Percentiles rank a stretch among this genome's conserved stretches.
These are phyloP conservation scores for Malbranchea cinnamomea DNA, from an alignment of 2,329 filamentous ascomycete genomes.

Conservation along the genomic window DNA sequence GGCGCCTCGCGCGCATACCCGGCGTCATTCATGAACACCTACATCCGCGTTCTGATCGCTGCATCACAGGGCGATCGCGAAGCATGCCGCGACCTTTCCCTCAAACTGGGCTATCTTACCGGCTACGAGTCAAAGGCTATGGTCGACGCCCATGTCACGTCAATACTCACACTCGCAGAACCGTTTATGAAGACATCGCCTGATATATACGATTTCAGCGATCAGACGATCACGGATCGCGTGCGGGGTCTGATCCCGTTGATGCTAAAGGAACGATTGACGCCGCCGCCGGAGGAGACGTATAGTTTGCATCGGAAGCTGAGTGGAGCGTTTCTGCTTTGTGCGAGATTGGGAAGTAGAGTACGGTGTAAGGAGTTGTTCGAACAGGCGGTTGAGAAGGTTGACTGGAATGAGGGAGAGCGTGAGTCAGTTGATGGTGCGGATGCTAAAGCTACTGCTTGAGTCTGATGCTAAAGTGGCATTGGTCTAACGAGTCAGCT, in stretches of 20 bases:
- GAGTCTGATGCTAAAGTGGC: background rate
- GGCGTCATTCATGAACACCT: conserved; percentile 60
- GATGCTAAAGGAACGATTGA: conserved; percentile 78
- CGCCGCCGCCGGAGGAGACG: conserved; percentile 91
- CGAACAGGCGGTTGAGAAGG: conserved; percentile 18
- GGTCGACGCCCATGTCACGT: conserved; percentile 80
- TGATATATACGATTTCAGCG: conserved; percentile 75
- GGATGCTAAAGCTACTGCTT: background rate
- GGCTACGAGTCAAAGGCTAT: conserved; percentile 74
- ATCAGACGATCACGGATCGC: conserved; percentile 92
- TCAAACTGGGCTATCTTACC: conserved; percentile 77
- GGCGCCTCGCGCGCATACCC: conserved; percentile 83
- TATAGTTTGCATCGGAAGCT: conserved; percentile 91
- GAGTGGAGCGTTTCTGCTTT: conserved; percentile 86
- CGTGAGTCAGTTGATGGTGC: background rate
- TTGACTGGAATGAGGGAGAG: conserved; percentile 10
- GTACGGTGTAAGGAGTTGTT: conserved; percentile 76
- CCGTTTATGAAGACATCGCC: conserved; percentile 67
- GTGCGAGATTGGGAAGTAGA: conserved; percentile 67
- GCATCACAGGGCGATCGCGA: conserved; percentile 56
- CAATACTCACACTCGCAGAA: conserved; percentile 79
- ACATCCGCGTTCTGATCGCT: conserved; percentile 65
- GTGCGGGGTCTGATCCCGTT: conserved; percentile 78
- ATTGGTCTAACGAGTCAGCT: no score
- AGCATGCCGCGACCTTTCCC: conserved; percentile 51